phyloP scores from a whole-genome alignment of 345 rosid genomes.

The Pistacia vera region DNA sequence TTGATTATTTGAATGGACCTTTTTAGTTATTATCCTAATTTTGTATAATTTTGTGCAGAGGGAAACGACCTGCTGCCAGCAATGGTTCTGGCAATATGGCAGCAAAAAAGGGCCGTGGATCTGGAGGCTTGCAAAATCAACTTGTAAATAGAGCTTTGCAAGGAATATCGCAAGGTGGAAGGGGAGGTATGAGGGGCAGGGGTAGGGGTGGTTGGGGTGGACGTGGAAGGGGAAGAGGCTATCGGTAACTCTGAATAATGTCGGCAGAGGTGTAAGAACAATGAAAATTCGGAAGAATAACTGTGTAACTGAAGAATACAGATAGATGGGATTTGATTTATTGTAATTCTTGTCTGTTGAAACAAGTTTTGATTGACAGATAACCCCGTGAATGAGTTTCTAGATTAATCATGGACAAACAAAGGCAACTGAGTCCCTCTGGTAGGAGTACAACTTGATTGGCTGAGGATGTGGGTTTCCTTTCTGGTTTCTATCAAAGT shows the following conservation, averaged over 20 bases:
- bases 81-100: conserved; percentile 56
- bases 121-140: conserved; percentile 68
- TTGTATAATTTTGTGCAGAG: conserved; percentile 44
- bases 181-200: conserved; percentile 66
- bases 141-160: conserved; percentile 88
- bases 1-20: not conserved
- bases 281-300: conserved; percentile 12
- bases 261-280: too few species aligned
- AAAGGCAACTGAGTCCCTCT: not conserved
- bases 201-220: conserved; percentile 64
- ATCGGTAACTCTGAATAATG: conserved; percentile 32
- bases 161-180: conserved; percentile 80
- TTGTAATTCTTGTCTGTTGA: conserved; percentile 14
- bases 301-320: conserved; percentile 11
- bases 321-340: conserved; percentile 22
- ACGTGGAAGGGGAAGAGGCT: conserved; percentile 68
- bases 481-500: not conserved
- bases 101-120: conserved; percentile 73
- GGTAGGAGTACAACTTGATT: not conserved
- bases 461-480: not conserved
- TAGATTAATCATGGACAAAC: conserved; percentile 21
- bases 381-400: conserved; percentile 9
- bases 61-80: conserved; percentile 67
- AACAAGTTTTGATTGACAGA: conserved; percentile 21
- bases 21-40: conserved; percentile 5